A percentile compares a stretch with the other conserved stretches of the same genome.
These are phyloP conservation scores for Ramaria sp. DNA, from an alignment of 768 basidiomycete species.

Conservation along the genomic window DNA sequence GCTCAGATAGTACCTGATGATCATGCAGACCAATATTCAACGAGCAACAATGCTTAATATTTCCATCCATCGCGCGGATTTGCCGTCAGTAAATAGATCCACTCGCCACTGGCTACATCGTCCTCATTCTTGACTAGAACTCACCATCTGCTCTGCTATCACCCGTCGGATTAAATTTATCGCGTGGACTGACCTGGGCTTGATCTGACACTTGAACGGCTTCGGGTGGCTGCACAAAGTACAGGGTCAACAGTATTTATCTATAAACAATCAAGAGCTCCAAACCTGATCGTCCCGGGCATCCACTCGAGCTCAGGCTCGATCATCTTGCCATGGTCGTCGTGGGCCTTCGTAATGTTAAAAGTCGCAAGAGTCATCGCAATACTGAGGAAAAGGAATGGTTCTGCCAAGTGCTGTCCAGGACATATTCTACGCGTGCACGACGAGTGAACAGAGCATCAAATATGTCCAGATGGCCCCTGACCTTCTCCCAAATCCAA, in stretches of 20 bases:
- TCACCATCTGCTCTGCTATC: too few species aligned
- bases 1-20: too few species aligned
- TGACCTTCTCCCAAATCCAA: slow-evolving; percentile 26
- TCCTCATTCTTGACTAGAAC: too few species aligned
- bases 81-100: too few species aligned
- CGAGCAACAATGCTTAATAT: too few species aligned
- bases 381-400: slow-evolving; percentile 26
- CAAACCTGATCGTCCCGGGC: not conserved
- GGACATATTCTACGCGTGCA: slow-evolving; percentile 16
- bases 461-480: not conserved
- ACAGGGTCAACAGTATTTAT: not conserved
- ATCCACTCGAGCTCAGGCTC: not conserved
- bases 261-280: not conserved
- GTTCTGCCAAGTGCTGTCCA: slow-evolving; percentile 28
- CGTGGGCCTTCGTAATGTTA: slow-evolving; percentile 29
- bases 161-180: not conserved
- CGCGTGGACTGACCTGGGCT: not conserved
- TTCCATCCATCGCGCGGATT: too few species aligned
- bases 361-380: slow-evolving; percentile 27
- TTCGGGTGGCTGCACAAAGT: not conserved
- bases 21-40: too few species aligned
- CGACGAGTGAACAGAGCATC: not conserved
- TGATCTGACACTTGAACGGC: not conserved
- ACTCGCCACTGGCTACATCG: too few species aligned
- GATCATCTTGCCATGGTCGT: slow-evolving; percentile 13